These are phyloP conservation scores for Scheffersomyces titani DNA, from an alignment of 1,139 yeast species.

Conservation along the genomic window DNA sequence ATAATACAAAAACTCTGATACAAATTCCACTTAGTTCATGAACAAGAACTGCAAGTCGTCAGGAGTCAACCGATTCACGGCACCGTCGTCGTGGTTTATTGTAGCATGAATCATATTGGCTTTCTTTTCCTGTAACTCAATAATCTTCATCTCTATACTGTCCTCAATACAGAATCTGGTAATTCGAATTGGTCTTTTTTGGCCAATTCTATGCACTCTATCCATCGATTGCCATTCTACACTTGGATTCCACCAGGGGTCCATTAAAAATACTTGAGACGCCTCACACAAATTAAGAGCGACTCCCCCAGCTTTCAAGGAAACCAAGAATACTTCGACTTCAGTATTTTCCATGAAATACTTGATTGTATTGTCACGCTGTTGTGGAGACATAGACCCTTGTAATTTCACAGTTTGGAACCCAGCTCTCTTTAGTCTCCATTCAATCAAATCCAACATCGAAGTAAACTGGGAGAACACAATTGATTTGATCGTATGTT, in stretches of 20 bases:
- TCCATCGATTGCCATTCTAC: conserved; percentile 99
- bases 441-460: conserved; percentile 92
- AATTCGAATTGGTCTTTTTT: conserved; percentile 90
- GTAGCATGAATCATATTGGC: conserved; percentile 98
- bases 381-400: conserved; percentile 96
- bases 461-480: conserved; percentile 97
- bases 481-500: conserved; percentile 88
- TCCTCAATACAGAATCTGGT: conserved; percentile 93
- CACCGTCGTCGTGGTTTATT: conserved; percentile 86
- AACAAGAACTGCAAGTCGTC: conserved; percentile 94
- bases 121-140: conserved; percentile 93
- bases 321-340: conserved; percentile 91
- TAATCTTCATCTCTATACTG: conserved; percentile 92
- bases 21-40: conserved; percentile 48
- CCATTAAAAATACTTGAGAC: conserved; percentile 89
- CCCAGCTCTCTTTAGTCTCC: conserved; percentile 93
- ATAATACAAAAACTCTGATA: neutral
- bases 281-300: conserved; percentile 96
- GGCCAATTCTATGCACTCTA: conserved; percentile 97
- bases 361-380: conserved; percentile 86
- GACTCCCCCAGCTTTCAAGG: conserved; percentile 97
- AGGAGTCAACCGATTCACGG: conserved; percentile 83
- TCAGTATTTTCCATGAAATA: conserved; percentile 89
- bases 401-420: conserved; percentile 90
- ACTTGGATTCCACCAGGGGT: conserved; percentile 99